A percentile compares a stretch with the other conserved stretches of the same genome.
These are phyloP conservation scores for Arabidopsis lyrata DNA, from an alignment of 441 rosid species.

Conservation along the genomic window DNA sequence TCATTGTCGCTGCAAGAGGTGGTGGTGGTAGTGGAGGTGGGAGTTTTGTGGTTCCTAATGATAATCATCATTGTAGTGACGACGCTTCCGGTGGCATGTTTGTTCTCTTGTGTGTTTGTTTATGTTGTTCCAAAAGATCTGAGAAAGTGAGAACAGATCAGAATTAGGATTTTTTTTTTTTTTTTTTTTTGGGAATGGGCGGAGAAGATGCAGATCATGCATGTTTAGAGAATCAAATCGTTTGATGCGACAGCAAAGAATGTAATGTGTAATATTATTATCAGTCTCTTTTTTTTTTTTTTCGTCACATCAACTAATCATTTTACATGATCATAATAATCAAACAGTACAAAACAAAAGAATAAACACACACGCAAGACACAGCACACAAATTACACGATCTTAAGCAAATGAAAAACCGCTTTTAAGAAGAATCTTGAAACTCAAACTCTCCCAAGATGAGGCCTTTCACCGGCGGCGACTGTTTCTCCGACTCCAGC, in stretches of 20 bases:
- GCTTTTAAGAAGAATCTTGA: slow-evolving; percentile 6
- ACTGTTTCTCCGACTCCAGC: slow-evolving; percentile 54
- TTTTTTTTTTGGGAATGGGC: not conserved
- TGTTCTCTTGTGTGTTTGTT: slow-evolving; percentile 29
- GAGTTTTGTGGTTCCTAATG: slow-evolving; percentile 1
- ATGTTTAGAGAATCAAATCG: slow-evolving; percentile 24
- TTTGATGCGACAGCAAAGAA: slow-evolving; percentile 22
- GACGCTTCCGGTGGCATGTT: slow-evolving; percentile 30
- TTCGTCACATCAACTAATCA: not conserved
- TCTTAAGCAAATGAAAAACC: slow-evolving; percentile 18
- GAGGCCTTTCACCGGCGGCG: slow-evolving; percentile 14
- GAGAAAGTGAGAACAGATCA: slow-evolving; percentile 26
- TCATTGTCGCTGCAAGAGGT: slow-evolving; percentile 20
- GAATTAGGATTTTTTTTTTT: slow-evolving; percentile 15
- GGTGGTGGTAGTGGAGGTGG: slow-evolving; percentile 18
- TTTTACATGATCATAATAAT: slow-evolving; percentile 10
- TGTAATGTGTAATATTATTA: slow-evolving; percentile 37
- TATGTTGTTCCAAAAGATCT: slow-evolving; percentile 34
- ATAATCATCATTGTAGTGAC: slow-evolving; percentile 17
- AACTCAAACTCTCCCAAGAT: slow-evolving; percentile 48
- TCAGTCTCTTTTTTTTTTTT: not conserved
- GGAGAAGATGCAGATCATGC: slow-evolving; percentile 21
- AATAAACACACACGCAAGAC: slow-evolving; percentile 2
- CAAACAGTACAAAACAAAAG: slow-evolving; percentile 6
- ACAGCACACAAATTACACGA: slow-evolving; percentile 30